Conservation (phyloP, 169 alveolate genomes). For the Sarcocystis neurona region DNA sequence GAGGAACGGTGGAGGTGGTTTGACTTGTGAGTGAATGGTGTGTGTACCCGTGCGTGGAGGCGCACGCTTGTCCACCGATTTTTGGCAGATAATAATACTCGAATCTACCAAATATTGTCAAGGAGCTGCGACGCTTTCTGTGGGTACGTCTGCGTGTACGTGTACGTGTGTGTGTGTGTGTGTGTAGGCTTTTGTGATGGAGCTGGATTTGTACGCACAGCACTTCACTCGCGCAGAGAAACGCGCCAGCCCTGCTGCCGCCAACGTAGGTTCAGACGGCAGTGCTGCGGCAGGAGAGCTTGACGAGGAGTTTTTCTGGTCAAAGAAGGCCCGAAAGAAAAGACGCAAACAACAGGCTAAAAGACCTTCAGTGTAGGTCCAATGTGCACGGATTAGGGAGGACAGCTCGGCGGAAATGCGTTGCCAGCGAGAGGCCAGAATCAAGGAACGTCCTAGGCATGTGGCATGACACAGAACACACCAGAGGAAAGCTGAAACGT, state of each 20-base stretch:
- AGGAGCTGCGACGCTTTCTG: too few species aligned
- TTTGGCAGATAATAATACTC: too few species aligned
- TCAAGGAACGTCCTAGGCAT: background rate
- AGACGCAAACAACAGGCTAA: background rate
- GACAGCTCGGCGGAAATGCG: background rate
- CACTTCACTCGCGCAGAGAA: conserved; percentile 5
- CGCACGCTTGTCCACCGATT: too few species aligned
- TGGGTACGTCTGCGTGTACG: too few species aligned
- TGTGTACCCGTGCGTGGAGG: too few species aligned
- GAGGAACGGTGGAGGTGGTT: too few species aligned
- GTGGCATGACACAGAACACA: background rate
- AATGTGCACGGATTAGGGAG: background rate
- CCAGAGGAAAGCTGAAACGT: background rate
- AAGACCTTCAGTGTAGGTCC: conserved; percentile 1
- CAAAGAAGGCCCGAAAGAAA: background rate
- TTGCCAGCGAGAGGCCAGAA: background rate
- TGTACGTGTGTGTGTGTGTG: too few species aligned
- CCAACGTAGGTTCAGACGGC: background rate
- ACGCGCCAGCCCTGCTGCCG: background rate
- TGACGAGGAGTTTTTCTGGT: background rate
- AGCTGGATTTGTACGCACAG: conserved; percentile 25
- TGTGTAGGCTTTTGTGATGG: conserved; percentile 25
- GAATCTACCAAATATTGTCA: too few species aligned
- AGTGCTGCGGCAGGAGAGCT: too few species aligned
- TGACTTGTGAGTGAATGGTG: too few species aligned